Evolutionary conservation across 306 rosid species (phyloP), one percentile per base, ranked within the genome.

Genomic region (Gastrolobium villosum): DNA sequence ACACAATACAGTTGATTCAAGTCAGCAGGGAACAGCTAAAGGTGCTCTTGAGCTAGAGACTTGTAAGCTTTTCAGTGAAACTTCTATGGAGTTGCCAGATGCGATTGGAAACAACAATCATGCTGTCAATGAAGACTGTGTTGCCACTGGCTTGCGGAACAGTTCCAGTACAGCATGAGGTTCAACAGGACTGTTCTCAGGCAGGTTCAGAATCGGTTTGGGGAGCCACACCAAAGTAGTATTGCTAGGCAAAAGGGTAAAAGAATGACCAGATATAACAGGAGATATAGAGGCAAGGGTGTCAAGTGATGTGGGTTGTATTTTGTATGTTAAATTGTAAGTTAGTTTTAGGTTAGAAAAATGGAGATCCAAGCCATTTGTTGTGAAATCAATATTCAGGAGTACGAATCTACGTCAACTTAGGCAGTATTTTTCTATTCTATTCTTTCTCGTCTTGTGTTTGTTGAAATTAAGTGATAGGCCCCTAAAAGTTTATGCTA

Each of bases 131-230:
- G 87, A 85, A 45, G 92, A 83, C 0, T 39, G 86, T 54, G 70
- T 76, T 45, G 72, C 80, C 10, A 77, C 72, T 45, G 93, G 81
- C 70, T 85, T 93, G 1, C 92, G 80, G 75, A 86, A 84, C 79
- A 86, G 90, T 70, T 81, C 86, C 31, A 85, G 90, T 84, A 73
- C 88, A 52, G 13, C 13, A 74, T 14, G 87, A 82, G 74, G 75
- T 75, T 55, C 82, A 84, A 13, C 90, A 74, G 56, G 85, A 81
- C 65, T 74, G 65, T 40, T 76, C 86, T 31, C 90, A 84, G 81
- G 75, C 65, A 41, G 81, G 28, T 72, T 46, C 82, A 31, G 86
- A 84, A 64, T 67, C 80, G 11, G 74, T 54, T n/a, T 32, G 43
- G 63, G 73, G 11, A 65, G 40, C 81, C 61, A 74, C 79, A 43